Base-by-base conservation (phyloP, 805 yeast genomes). In the Saturnispora besseyi region DNA sequence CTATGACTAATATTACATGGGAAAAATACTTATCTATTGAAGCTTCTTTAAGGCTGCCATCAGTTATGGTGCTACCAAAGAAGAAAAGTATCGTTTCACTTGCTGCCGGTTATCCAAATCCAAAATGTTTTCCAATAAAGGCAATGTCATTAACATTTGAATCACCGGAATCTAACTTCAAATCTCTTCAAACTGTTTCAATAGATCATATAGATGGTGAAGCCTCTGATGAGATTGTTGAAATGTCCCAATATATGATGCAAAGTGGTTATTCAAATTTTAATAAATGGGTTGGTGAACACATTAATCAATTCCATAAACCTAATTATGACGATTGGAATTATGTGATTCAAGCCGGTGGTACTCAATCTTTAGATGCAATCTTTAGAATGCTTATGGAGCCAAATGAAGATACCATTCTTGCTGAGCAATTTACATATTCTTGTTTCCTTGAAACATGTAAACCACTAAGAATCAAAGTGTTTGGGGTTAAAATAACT, bases 281-380 rank as follows among this genome's bases (percentile, higher is more conserved):
- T 32, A 60, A 70, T 43, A 50, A 60, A 3, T 77, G 72, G 63
- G 53, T 73, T 51, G 67, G 59, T 51, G 66, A 68, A 26, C 79
- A 77, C 60, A 71, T 78, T 22, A 53, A 51, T 13, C 48, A 60
- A 52, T 68, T 71, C 49, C 81, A 77, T 60, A 59, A 62, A 22
- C 72, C 73, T n/a, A 66, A 66, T 4, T 77, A 76, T 53, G 58
- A 60, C 12, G 74, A 84, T 63, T 90, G 96, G 96, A 82, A 76
- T 56, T 65, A 79, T 32, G 67, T 88, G 34, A 67, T 82, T 55
- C 77, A 87, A 46, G 76, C 82, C 11, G 98, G 98, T 56, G 87
- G 87, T 70, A 90, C 97, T n/a, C 87, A 86, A 66, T 78, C 87
- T 5, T 82, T 95, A 83, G 96, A 90, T 59, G 77, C 93, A 3